These are phyloP conservation scores for Gilbertella persicaria DNA, from an alignment of 371 early-diverging fungal genomes.

Conservation along the genomic window DNA sequence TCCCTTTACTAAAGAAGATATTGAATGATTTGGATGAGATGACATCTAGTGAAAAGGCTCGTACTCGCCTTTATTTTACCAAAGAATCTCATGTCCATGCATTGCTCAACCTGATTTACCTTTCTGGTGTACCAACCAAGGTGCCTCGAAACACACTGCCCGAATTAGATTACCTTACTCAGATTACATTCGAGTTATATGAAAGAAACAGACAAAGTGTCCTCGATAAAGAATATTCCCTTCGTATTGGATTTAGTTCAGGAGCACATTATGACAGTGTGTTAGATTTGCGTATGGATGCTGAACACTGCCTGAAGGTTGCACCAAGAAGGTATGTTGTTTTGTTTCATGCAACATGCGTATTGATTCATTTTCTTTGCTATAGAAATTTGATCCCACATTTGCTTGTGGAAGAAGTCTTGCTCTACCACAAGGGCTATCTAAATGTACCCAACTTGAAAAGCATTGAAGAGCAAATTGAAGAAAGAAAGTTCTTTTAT, in stretches of 20 bases:
- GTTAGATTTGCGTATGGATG: slow-evolving; percentile 86
- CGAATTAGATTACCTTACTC: slow-evolving; percentile 95
- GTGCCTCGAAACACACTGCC: slow-evolving; percentile 67
- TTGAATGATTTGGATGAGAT: slow-evolving; percentile 74
- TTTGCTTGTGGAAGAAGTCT: slow-evolving; percentile 44
- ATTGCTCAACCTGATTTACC: slow-evolving; percentile 86
- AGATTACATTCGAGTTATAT: slow-evolving; percentile 96
- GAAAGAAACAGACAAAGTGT: slow-evolving; percentile 75
- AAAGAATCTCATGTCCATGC: slow-evolving; percentile 95
- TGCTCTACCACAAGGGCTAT: slow-evolving; percentile 44
- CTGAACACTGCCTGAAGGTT: slow-evolving; percentile 86
- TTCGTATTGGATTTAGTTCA: slow-evolving; percentile 89
- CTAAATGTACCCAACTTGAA: slow-evolving; percentile 48
- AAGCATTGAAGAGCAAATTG: slow-evolving; percentile 47
- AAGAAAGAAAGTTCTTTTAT: slow-evolving; percentile 47
- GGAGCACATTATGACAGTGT: slow-evolving; percentile 91
- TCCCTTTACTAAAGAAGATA: slow-evolving; percentile 76
- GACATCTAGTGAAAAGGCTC: slow-evolving; percentile 57
- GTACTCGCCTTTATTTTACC: slow-evolving; percentile 92
- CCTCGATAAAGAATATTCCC: slow-evolving; percentile 75
- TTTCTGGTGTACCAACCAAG: slow-evolving; percentile 82
- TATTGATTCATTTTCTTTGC: neutral
- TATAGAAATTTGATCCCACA: slow-evolving; percentile 48
- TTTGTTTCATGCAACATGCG: no score
- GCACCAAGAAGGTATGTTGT: slow-evolving; percentile 60